Evolutionary conservation across 2,329 filamentous ascomycete genomes (phyloP).

Genomic region (Calonectria crousiana): DNA sequence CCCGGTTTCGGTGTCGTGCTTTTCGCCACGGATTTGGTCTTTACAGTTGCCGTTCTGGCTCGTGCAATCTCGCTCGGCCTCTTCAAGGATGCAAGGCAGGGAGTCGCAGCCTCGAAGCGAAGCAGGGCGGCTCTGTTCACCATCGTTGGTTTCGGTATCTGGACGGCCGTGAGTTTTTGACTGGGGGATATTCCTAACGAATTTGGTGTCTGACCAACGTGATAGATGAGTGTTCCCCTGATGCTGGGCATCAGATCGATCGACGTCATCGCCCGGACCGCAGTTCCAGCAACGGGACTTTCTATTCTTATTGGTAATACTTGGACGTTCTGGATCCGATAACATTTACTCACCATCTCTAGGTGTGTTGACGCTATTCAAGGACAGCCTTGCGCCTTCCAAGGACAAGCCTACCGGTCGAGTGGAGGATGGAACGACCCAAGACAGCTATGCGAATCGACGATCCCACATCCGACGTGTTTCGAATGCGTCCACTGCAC

Average conservation of each 20-base stretch:
- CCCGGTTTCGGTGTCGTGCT: constrained; percentile 59
- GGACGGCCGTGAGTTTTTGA: constrained; percentile 64
- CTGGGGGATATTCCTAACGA: neutral
- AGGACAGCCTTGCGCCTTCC: constrained; percentile 29
- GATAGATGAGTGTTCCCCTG: constrained; percentile 64
- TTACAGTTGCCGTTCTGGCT: constrained; percentile 57
- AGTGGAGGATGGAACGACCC: constrained; percentile 9
- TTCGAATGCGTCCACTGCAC: constrained; percentile 57
- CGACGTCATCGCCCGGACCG: constrained; percentile 59
- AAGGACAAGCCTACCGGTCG: constrained; percentile 12
- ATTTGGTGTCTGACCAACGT: neutral
- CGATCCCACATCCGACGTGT: constrained; percentile 32
- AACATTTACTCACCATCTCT: constrained; percentile 19
- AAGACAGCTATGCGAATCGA: constrained; percentile 27
- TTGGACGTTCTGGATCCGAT: neutral
- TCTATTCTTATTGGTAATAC: constrained; percentile 60
- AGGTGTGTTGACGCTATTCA: constrained; percentile 54
- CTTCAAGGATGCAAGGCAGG: constrained; percentile 48
- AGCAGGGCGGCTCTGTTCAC: constrained; percentile 57
- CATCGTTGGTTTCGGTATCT: constrained; percentile 61
- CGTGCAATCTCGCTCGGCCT: constrained; percentile 55
- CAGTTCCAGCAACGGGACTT: constrained; percentile 64
- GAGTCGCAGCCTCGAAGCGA: constrained; percentile 42
- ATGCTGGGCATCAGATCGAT: constrained; percentile 60
- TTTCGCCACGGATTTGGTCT: constrained; percentile 59